Evolutionary conservation across 2,329 filamentous ascomycete species (phyloP).

Genomic region (Monosporascus ibericus): DNA sequence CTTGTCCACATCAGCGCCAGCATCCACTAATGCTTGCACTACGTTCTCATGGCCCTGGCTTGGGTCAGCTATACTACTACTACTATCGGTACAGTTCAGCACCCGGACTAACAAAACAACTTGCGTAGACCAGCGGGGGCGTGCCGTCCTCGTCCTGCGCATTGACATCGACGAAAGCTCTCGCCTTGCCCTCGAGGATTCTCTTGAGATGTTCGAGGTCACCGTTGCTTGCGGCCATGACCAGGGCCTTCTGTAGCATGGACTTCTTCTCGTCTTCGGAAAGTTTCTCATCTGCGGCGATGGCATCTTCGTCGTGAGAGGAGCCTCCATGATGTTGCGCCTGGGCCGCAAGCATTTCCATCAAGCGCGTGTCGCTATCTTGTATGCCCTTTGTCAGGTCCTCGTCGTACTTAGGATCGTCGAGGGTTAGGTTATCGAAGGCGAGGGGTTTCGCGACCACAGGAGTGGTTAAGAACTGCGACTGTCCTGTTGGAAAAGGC

Average conservation of each 20-base stretch:
- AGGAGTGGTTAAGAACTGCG: slow-evolving; percentile 86
- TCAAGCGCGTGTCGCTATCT: slow-evolving; percentile 80
- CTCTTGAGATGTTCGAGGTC: slow-evolving; percentile 76
- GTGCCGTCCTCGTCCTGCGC: slow-evolving; percentile 90
- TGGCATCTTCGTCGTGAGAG: slow-evolving; percentile 72
- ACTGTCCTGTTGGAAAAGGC: slow-evolving; percentile 61
- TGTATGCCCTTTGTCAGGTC: slow-evolving; percentile 50
- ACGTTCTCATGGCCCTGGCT: slow-evolving; percentile 78
- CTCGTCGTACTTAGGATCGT: slow-evolving; percentile 70
- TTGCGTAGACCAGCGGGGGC: slow-evolving; percentile 93
- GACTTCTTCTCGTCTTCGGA: slow-evolving; percentile 71
- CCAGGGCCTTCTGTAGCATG: slow-evolving; percentile 78
- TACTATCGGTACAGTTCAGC: slow-evolving; percentile 4
- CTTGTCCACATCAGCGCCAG: slow-evolving; percentile 82
- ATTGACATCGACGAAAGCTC: slow-evolving; percentile 75
- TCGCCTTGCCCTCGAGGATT: slow-evolving; percentile 69
- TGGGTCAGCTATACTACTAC: slow-evolving; percentile 11
- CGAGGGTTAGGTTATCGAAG: slow-evolving; percentile 75
- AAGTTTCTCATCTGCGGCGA: slow-evolving; percentile 68
- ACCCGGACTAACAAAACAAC: slow-evolving; percentile 72
- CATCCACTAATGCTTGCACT: slow-evolving; percentile 75
- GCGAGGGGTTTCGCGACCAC: slow-evolving; percentile 76
- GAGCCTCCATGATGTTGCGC: slow-evolving; percentile 74
- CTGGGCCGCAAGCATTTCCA: slow-evolving; percentile 94
- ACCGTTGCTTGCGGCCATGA: slow-evolving; percentile 95